Percentiles rank a stretch among this genome's conserved stretches.
Conservation (phyloP, 345 rosid species). For the Cardiospermum halicacabum region DNA sequence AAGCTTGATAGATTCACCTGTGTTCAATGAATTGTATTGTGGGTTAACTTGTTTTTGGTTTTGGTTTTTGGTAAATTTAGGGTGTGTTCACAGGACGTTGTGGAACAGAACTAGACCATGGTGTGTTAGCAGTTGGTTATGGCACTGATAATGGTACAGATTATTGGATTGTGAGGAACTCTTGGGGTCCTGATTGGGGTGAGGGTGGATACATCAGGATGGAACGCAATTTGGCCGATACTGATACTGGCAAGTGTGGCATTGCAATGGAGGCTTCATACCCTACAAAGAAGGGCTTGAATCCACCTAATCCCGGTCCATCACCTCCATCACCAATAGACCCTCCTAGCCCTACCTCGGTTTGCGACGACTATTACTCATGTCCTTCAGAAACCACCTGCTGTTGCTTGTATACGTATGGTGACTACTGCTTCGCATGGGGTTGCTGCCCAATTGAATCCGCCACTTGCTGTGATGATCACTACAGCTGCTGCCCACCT, state of each 20-base stretch:
- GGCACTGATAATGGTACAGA: conserved; percentile 48
- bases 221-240: conserved; percentile 42
- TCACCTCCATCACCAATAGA: conserved; percentile 56
- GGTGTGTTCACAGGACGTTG: conserved; percentile 56
- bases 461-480: conserved; percentile 79
- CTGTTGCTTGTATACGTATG: conserved; percentile 57
- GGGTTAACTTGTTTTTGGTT: background rate
- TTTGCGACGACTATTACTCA: conserved; percentile 53
- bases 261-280: conserved; percentile 73
- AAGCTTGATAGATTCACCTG: too few species aligned
- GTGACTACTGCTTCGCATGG: conserved; percentile 66
- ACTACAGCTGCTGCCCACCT: conserved; percentile 75
- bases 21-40: too few species aligned
- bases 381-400: conserved; percentile 70
- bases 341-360: conserved; percentile 33
- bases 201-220: conserved; percentile 71
- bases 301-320: conserved; percentile 74
- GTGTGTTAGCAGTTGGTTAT: conserved; percentile 59
- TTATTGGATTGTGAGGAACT: conserved; percentile 62
- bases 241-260: conserved; percentile 64
- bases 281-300: conserved; percentile 57
- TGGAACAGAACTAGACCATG: conserved; percentile 57
- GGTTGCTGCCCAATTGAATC: conserved; percentile 87
- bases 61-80: conserved; percentile 26
- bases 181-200: conserved; percentile 88